Evolutionary conservation across 352 stramenopile genomes (phyloP).

Genomic region (Phytophthora litchii): DNA sequence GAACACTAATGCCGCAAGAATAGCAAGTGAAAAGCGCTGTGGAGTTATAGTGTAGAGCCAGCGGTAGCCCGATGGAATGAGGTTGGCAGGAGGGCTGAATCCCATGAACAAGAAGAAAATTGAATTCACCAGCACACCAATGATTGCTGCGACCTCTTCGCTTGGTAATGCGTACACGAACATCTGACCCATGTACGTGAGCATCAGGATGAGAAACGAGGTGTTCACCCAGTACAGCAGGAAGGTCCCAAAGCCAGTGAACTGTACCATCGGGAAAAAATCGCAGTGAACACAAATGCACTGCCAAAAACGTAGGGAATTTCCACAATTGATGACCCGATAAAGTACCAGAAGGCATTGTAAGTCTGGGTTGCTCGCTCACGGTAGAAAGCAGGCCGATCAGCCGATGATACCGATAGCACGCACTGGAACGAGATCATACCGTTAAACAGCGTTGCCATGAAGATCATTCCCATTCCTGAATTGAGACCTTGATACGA

Average conservation of each 20-base stretch:
- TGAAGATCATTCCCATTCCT: slow-evolving; percentile 86
- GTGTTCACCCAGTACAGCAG: slow-evolving; percentile 43
- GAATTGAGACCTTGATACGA: slow-evolving; percentile 45
- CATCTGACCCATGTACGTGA: slow-evolving; percentile 43
- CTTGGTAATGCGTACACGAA: slow-evolving; percentile 34
- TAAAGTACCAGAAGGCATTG: slow-evolving; percentile 62
- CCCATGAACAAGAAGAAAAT: slow-evolving; percentile 49
- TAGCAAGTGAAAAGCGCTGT: slow-evolving; percentile 33
- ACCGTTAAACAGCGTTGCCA: slow-evolving; percentile 84
- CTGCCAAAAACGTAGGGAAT: slow-evolving; percentile 76
- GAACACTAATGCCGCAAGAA: slow-evolving; percentile 40
- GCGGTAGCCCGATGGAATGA: slow-evolving; percentile 38
- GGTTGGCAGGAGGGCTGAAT: slow-evolving; percentile 35
- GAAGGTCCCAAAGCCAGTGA: slow-evolving; percentile 33
- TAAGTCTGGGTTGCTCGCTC: slow-evolving; percentile 86
- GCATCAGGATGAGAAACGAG: slow-evolving; percentile 36
- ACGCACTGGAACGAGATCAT: slow-evolving; percentile 80
- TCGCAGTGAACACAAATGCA: slow-evolving; percentile 34
- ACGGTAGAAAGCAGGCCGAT: slow-evolving; percentile 89
- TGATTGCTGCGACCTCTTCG: slow-evolving; percentile 34
- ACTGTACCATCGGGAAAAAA: slow-evolving; percentile 49
- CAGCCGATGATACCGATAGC: slow-evolving; percentile 70
- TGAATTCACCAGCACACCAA: slow-evolving; percentile 32
- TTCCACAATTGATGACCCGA: slow-evolving; percentile 59
- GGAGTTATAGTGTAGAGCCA: slow-evolving; percentile 53